phyloP scores from a whole-genome alignment of 139 green algal species.

The Astrephomene gubernaculifera region DNA sequence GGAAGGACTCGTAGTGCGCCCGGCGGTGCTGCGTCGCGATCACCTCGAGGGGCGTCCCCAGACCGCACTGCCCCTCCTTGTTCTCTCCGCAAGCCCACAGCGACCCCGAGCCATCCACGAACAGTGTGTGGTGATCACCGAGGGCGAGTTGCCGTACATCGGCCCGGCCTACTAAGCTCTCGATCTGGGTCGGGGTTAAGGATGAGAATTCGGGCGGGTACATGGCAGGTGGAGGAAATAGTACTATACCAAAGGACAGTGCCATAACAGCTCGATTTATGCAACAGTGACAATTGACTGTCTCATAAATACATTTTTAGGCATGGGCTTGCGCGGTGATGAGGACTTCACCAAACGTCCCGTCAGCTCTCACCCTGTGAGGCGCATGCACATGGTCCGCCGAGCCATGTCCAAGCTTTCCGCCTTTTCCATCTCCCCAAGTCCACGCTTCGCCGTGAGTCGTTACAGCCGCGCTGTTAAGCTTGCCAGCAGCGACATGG shows the following conservation, averaged over 20 bases:
- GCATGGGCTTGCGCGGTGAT: too few species aligned
- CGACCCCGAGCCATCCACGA: slow-evolving; percentile 63
- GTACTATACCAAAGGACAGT: too few species aligned
- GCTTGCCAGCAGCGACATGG: slow-evolving; percentile 55
- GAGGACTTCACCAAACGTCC: too few species aligned
- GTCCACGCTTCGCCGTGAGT: slow-evolving; percentile 59
- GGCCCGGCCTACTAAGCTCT: slow-evolving; percentile 67
- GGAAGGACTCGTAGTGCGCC: slow-evolving; percentile 52
- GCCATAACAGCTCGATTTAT: too few species aligned
- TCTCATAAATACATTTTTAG: too few species aligned
- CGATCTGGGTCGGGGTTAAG: too few species aligned
- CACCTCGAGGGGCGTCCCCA: slow-evolving; percentile 68
- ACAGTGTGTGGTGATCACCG: slow-evolving; percentile 75
- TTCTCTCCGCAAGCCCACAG: slow-evolving; percentile 72
- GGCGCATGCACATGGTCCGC: slow-evolving; percentile 44
- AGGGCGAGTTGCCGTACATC: slow-evolving; percentile 57
- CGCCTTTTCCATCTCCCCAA: slow-evolving; percentile 70
- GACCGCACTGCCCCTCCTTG: slow-evolving; percentile 72
- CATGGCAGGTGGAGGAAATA: too few species aligned
- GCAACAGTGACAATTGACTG: too few species aligned
- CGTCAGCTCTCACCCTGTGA: slow-evolving; percentile 26
- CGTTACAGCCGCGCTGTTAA: slow-evolving; percentile 57
- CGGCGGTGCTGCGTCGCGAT: slow-evolving; percentile 65
- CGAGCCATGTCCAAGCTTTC: slow-evolving; percentile 76
- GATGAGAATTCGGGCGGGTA: too few species aligned